These are phyloP conservation scores for Mollisiaceae sp. DNA, from an alignment of 2,329 filamentous ascomycete species.

Conservation along the genomic window DNA sequence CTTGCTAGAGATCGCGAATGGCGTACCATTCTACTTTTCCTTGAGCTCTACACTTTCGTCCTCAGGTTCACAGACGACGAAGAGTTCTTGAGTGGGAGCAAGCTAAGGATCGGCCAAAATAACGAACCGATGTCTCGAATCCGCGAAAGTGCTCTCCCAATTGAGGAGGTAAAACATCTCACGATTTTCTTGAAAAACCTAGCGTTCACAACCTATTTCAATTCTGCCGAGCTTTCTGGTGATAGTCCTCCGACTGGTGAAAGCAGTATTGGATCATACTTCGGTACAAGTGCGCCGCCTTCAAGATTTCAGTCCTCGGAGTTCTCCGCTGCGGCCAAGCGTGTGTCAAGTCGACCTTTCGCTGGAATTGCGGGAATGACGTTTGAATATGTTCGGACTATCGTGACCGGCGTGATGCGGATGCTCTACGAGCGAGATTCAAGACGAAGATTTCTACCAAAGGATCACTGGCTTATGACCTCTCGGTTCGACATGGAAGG, in stretches of 20 bases:
- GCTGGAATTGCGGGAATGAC: conserved; percentile 73
- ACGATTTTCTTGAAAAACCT: conserved; percentile 89
- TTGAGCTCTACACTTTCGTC: conserved; percentile 93
- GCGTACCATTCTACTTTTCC: conserved; percentile 86
- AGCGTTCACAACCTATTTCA: conserved; percentile 87
- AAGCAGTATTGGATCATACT: conserved; percentile 52
- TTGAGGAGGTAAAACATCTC: conserved; percentile 74
- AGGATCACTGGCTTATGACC: conserved; percentile 94
- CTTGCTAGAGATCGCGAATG: conserved; percentile 63
- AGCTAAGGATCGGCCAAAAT: conserved; percentile 45
- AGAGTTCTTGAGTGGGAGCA: conserved; percentile 78
- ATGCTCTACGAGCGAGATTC: conserved; percentile 96
- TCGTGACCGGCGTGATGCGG: conserved; percentile 79
- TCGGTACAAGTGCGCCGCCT: conserved; percentile 40
- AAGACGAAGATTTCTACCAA: conserved; percentile 79
- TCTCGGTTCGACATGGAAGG: conserved; percentile 83
- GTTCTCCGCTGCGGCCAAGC: conserved; percentile 23
- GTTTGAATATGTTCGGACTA: conserved; percentile 76
- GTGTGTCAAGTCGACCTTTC: conserved; percentile 50
- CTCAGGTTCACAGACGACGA: conserved; percentile 94
- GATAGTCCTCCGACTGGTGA: conserved; percentile 46
- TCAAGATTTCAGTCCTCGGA: conserved; percentile 31
- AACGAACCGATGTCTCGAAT: conserved; percentile 53
- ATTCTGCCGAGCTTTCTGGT: conserved; percentile 68
- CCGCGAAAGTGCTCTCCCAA: conserved; percentile 69